A percentile compares a stretch with the other conserved stretches of the same genome.
Evolutionary conservation across 805 yeast genomes (phyloP).

Genomic region (Pichia cabralensis): DNA sequence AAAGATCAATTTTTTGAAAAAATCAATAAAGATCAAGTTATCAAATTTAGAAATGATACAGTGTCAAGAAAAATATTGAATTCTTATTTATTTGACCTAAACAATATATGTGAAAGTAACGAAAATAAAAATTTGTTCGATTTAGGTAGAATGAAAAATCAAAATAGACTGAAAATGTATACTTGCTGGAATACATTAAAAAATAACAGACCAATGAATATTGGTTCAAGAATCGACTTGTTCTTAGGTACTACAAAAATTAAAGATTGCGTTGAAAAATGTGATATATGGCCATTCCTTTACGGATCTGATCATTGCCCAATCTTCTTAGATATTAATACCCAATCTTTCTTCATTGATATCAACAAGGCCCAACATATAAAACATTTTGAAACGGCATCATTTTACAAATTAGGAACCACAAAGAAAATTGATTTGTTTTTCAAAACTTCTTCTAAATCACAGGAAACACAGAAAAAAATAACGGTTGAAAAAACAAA

Average conservation of each 20-base stretch:
- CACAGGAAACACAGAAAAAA: background rate
- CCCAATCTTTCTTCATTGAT: background rate
- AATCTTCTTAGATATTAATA: conserved; percentile 55
- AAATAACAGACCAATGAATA: conserved; percentile 70
- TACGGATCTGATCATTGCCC: conserved; percentile 97
- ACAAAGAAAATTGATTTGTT: too few relatives aligned
- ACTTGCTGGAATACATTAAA: conserved; percentile 87
- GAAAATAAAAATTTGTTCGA: conserved; percentile 43
- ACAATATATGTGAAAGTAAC: conserved; percentile 19
- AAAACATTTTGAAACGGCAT: conserved; percentile 42
- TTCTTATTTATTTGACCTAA: conserved; percentile 25
- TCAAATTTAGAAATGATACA: conserved; percentile 30
- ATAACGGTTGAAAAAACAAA: background rate
- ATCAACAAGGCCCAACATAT: background rate
- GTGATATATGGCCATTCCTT: conserved; percentile 51
- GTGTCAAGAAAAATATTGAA: conserved; percentile 38
- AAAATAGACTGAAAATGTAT: conserved; percentile 55
- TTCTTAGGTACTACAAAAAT: conserved; percentile 43
- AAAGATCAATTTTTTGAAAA: conserved; percentile 25
- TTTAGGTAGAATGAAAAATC: conserved; percentile 46
- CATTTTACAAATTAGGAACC: conserved; percentile 22
- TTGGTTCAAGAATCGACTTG: conserved; percentile 82
- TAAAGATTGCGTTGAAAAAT: conserved; percentile 28
- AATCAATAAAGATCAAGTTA: conserved; percentile 23
- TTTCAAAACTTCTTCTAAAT: too few relatives aligned